Evolutionary conservation across 805 yeast genomes (phyloP), one percentile per base, ranked within the genome.

Genomic region (Debaryomyces hansenii): DNA sequence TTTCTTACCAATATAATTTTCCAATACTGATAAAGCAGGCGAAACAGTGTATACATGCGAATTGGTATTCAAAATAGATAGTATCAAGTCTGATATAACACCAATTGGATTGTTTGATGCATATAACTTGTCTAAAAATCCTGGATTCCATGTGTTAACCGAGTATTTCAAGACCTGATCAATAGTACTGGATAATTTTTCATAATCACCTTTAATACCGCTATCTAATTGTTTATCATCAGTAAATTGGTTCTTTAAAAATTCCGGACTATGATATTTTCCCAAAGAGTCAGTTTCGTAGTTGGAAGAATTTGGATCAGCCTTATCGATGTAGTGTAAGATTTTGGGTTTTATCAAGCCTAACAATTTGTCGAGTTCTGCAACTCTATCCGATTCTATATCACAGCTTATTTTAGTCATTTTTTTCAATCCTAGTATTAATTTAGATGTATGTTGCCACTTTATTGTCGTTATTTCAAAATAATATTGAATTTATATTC

Each of bases 31-130:
- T 40, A 89, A 68, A 1, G 86, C 87, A 0, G 96, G 96, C 3
- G 92, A 83, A 1, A 89, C 96, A 0, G 91, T 86, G 58, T 79
- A 88, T 1, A 89, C 96, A 60, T 88, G 96, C 1, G 91, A 83
- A 63, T 89, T 89, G 2, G 96, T 89, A 66, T 89, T 88, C 45
- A 88, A 69, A 8, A 84, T 67, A 28, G 89, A 80, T 44, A 88
- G 68, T 3, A 88, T 61, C 42, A 88, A 48, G 60, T 88, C 96
- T 2, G 88, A 75, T 5, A 88, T 75, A 5, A 88, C 80, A 6
- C 96, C 96, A 27, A 87, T 83, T 1, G 96, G 91, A 58, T 87
- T 88, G 21, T 88, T 87, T n/a, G 88, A 80, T 0, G 95, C 95
- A 55, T 88, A 88, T 46, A 88, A 69, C 63, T 88, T 88, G 60